Conservation (phyloP, 306 rosid species). For the Corylus americana region DNA sequence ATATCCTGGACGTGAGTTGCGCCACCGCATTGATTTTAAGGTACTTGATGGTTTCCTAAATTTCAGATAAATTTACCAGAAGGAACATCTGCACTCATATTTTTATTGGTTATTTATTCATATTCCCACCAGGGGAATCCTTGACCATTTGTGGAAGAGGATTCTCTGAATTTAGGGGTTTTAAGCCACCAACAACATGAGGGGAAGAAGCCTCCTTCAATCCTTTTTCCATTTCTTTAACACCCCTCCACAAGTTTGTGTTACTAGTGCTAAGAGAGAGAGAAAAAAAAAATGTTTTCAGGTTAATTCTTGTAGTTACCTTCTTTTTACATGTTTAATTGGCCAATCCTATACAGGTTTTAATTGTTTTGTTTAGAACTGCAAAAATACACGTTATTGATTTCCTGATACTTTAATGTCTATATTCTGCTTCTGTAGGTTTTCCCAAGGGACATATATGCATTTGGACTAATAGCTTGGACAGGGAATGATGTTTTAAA, state of each 20-base stretch:
- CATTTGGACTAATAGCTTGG: conserved; percentile 85
- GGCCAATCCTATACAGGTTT: background rate
- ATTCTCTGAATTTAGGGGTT: background rate
- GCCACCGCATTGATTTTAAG: conserved; percentile 90
- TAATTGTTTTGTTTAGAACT: background rate
- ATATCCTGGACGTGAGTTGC: conserved; percentile 81
- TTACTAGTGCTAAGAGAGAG: background rate
- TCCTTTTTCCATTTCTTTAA: background rate
- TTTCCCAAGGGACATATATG: conserved; percentile 81
- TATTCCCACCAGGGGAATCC: background rate
- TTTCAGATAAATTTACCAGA: background rate
- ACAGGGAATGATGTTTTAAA: conserved; percentile 93
- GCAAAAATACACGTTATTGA: conserved; percentile 6
- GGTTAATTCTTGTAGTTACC: background rate
- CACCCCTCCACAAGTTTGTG: background rate
- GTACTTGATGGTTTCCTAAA: conserved; percentile 30
- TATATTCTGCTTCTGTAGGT: conserved; percentile 48
- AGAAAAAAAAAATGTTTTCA: background rate
- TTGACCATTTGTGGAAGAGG: background rate
- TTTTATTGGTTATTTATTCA: background rate
- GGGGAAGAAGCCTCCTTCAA: background rate
- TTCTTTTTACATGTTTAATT: conserved; percentile 20
- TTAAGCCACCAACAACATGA: background rate
- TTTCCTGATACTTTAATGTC: background rate
- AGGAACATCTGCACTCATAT: background rate